These are phyloP conservation scores for Hydrangea macrophylla DNA, from an alignment of 148 eudicot species.

Conservation along the genomic window DNA sequence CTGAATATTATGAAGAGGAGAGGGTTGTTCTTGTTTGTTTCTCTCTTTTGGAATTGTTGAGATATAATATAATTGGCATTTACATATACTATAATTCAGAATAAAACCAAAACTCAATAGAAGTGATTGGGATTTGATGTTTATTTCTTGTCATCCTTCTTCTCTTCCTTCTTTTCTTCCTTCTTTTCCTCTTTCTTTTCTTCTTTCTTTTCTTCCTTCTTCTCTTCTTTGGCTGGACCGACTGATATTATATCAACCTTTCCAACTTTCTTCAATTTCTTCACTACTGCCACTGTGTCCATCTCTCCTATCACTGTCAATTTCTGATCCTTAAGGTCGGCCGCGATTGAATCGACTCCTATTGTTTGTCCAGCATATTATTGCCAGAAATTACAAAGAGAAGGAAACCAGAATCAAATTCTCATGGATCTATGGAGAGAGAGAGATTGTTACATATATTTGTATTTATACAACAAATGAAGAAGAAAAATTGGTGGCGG, in stretches of 20 bases:
- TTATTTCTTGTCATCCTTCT: not conserved
- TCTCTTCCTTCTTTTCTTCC: not conserved
- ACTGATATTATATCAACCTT: not conserved
- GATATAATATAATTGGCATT: too few species aligned
- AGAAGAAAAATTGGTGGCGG: too few species aligned
- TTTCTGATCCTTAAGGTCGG: not conserved
- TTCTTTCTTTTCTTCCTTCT: not conserved
- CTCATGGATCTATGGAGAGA: too few species aligned
- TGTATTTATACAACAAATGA: too few species aligned
- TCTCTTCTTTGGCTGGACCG: not conserved
- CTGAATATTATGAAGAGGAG: not conserved
- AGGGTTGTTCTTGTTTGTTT: too few species aligned
- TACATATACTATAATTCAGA: too few species aligned
- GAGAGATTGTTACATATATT: too few species aligned
- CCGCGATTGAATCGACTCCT: not conserved
- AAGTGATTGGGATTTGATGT: not conserved
- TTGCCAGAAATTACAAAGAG: too few species aligned
- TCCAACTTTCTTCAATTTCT: not conserved
- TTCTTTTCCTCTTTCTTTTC: not conserved
- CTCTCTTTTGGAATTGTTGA: too few species aligned
- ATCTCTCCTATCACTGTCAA: not conserved
- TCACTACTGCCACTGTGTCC: not conserved
- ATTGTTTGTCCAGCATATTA: too few species aligned
- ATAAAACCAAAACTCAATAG: too few species aligned
- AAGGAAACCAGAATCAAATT: too few species aligned